Percentiles rank a stretch among this genome's conserved stretches.
Evolutionary conservation across 805 yeast genomes (phyloP).

Genomic region (Ogataea nakhonphanomensis): DNA sequence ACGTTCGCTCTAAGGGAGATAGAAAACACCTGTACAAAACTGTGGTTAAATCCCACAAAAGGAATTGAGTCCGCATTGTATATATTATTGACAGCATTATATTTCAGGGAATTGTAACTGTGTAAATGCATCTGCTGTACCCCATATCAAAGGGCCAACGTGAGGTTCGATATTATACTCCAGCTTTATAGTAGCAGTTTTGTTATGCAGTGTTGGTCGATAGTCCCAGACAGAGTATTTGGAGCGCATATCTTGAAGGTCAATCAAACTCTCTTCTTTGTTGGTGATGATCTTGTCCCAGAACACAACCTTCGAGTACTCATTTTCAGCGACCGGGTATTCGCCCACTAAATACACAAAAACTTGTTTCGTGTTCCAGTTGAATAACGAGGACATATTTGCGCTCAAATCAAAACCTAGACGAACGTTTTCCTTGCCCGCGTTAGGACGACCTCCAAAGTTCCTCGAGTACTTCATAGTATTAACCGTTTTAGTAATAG

Average conservation of each 20-base stretch:
- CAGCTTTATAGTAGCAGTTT: conserved; percentile 64
- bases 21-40: not conserved
- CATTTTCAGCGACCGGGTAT: conserved; percentile 49
- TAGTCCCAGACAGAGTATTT: conserved; percentile 90
- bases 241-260: conserved; percentile 50
- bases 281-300: conserved; percentile 83
- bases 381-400: conserved; percentile 78
- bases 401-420: conserved; percentile 68
- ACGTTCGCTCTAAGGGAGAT: not conserved
- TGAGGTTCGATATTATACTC: conserved; percentile 94
- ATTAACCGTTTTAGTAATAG: conserved; percentile 23
- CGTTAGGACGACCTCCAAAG: conserved; percentile 59
- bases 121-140: conserved; percentile 41
- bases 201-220: conserved; percentile 54
- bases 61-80: not conserved
- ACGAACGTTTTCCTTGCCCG: conserved; percentile 73
- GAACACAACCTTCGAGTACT: conserved; percentile 58
- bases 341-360: conserved; percentile 88
- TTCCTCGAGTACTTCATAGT: conserved; percentile 26
- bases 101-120: conserved; percentile 24
- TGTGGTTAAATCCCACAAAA: not conserved
- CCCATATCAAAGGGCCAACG: conserved; percentile 76
- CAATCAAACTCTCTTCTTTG: conserved; percentile 55
- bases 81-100: conserved; percentile 4
- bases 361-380: conserved; percentile 97